Evolutionary conservation across 306 rosid species (phyloP).

Genomic region (Cucurbita maxima): DNA sequence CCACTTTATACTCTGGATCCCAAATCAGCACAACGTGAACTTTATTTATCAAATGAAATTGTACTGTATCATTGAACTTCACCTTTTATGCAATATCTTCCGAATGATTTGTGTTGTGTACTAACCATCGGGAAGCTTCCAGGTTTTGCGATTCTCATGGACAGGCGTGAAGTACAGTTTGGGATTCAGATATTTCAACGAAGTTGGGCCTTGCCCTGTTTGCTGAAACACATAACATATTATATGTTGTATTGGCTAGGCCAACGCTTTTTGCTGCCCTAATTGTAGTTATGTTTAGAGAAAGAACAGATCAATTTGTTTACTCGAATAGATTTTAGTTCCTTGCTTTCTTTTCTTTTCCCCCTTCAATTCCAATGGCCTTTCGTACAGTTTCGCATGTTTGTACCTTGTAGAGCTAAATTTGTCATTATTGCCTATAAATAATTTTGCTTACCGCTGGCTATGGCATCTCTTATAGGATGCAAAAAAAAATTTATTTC

Average conservation of each 20-base stretch:
- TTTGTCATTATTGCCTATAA: neutral
- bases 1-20: neutral
- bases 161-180: neutral
- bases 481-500: neutral
- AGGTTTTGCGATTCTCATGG: neutral
- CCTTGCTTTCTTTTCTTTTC: neutral
- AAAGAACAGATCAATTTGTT: slow-evolving; percentile 2
- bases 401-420: neutral
- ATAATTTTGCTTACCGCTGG: neutral
- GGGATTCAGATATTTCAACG: slow-evolving; percentile 2
- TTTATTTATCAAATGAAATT: neutral
- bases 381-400: neutral
- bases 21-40: neutral
- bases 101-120: neutral
- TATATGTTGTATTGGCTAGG: slow-evolving; percentile 1
- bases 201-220: neutral
- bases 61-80: neutral
- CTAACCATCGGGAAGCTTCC: neutral
- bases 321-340: neutral
- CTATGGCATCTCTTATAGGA: neutral
- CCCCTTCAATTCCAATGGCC: neutral
- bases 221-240: neutral
- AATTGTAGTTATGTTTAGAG: slow-evolving; percentile 3
- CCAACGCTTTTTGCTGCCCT: neutral
- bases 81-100: neutral